A percentile compares a stretch with the other conserved stretches of the same genome.
Conservation (phyloP, 768 basidiomycete species). For the Peribolospora baueri region DNA sequence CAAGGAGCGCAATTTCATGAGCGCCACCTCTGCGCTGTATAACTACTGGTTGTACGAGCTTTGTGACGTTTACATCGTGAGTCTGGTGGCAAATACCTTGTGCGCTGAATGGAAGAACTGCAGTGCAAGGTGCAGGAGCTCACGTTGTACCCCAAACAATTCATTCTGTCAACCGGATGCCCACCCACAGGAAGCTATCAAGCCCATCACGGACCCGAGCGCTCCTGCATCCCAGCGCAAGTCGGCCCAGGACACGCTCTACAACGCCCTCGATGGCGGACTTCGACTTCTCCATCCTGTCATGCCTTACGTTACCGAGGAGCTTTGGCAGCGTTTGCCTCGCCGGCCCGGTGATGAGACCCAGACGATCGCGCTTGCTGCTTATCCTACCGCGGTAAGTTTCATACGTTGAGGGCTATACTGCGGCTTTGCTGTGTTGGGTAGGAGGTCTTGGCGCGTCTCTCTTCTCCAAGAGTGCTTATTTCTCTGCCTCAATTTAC, state of each 20-base stretch:
- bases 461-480: too few species aligned
- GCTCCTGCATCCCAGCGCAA: slow-evolving; percentile 31
- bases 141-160: slow-evolving; percentile 17
- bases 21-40: slow-evolving; percentile 57
- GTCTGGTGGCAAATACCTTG: slow-evolving; percentile 15
- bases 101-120: background rate
- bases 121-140: too few species aligned
- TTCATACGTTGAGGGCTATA: too few species aligned
- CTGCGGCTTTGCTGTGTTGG: background rate
- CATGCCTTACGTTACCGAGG: slow-evolving; percentile 98
- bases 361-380: slow-evolving; percentile 68
- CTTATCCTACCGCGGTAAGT: slow-evolving; percentile 57
- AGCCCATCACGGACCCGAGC: slow-evolving; percentile 74
- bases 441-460: too few species aligned
- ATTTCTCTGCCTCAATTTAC: background rate
- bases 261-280: slow-evolving; percentile 78
- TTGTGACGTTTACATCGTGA: slow-evolving; percentile 94
- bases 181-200: slow-evolving; percentile 68
- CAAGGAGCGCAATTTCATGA: slow-evolving; percentile 70
- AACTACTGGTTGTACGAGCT: slow-evolving; percentile 97
- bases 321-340: slow-evolving; percentile 89
- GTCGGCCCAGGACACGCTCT: slow-evolving; percentile 86
- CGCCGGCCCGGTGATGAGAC: slow-evolving; percentile 56
- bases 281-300: slow-evolving; percentile 81
- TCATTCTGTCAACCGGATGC: slow-evolving; percentile 76